phyloP scores from a whole-genome alignment of 225 moss, liverwort and hornwort species.

The Climacium dendroides region DNA sequence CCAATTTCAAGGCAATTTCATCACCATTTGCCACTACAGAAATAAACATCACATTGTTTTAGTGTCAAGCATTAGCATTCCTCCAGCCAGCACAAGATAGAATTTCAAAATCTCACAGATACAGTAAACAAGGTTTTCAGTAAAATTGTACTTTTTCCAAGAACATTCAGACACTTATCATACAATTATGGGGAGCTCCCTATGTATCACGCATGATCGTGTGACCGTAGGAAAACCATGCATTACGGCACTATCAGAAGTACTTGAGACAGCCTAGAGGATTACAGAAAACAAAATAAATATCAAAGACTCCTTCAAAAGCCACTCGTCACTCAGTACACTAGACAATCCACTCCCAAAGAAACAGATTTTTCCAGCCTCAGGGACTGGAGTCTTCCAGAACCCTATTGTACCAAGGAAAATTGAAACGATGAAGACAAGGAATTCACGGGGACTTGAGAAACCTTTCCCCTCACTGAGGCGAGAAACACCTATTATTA shows the following conservation, averaged over 20 bases:
- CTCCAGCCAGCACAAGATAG: background rate
- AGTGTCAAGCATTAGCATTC: background rate
- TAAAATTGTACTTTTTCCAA: too few species aligned
- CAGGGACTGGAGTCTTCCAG: background rate
- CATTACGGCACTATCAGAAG: background rate
- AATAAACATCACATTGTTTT: background rate
- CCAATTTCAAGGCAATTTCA: background rate
- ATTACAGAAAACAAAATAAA: background rate
- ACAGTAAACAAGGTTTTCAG: background rate
- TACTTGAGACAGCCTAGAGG: background rate
- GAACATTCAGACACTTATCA: background rate
- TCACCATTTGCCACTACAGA: background rate
- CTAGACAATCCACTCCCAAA: background rate
- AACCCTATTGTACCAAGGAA: background rate
- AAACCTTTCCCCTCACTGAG: background rate
- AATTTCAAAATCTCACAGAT: too few species aligned
- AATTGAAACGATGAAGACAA: background rate
- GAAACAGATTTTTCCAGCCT: background rate
- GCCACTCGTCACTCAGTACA: background rate
- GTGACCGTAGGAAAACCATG: background rate
- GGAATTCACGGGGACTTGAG: background rate
- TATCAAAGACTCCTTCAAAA: background rate
- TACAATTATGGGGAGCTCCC: background rate
- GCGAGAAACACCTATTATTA: conserved; percentile 14
- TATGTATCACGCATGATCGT: background rate